These are phyloP conservation scores for Tetratostichococcus sp. DNA, from an alignment of 139 green algal genomes.

Conservation along the genomic window DNA sequence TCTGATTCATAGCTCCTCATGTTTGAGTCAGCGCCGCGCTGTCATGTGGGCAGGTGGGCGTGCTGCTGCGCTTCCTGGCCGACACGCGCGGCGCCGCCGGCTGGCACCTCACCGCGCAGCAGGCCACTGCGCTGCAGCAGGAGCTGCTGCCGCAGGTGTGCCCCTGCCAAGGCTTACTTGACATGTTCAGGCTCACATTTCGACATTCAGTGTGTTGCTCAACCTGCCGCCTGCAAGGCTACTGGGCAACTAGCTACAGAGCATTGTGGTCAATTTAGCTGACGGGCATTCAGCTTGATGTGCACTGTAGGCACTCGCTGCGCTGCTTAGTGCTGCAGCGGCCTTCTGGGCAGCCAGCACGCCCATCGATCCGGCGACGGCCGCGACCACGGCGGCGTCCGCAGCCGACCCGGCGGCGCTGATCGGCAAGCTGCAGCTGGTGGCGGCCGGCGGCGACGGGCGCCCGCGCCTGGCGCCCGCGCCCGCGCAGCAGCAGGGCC, in stretches of 20 bases:
- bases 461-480: background rate
- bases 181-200: too few species aligned
- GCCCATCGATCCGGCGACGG: background rate
- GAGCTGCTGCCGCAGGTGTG: background rate
- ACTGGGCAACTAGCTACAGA: too few species aligned
- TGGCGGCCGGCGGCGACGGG: background rate
- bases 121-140: background rate
- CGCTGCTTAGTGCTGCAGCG: background rate
- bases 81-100: background rate
- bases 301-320: background rate
- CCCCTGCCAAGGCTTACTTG: too few species aligned
- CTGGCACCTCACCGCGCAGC: background rate
- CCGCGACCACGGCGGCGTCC: too few species aligned
- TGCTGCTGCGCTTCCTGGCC: background rate
- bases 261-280: too few species aligned
- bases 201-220: too few species aligned
- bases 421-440: constrained; percentile 1
- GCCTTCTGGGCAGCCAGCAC: background rate
- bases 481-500: too few species aligned
- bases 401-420: background rate
- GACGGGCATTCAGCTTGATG: too few species aligned
- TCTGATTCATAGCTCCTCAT: too few species aligned
- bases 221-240: too few species aligned
- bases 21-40: too few species aligned
- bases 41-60: too few species aligned